Evolutionary conservation across 306 rosid genomes (phyloP), one percentile per base, ranked within the genome.

Genomic region (Coriaria nepalensis): DNA sequence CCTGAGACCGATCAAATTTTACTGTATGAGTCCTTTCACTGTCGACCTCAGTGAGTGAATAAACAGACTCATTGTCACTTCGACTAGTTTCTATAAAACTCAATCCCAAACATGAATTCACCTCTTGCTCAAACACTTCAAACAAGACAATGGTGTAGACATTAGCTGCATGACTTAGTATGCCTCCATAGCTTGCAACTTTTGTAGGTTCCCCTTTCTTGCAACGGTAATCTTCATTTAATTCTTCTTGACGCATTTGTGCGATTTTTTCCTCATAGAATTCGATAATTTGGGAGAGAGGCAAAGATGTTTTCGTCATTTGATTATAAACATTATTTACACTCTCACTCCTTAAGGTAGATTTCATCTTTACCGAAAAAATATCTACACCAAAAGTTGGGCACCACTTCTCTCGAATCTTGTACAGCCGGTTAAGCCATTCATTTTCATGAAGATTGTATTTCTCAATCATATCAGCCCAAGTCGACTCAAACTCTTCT

Each of bases 101-200:
- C 13, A 63, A 35, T 35, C 61, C 51, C 4, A 63, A 15, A 41
- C 47, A 47, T 51, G 13, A 63, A 9, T 33, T 63, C 68, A 9
- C 20, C 52, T 39, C 29, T 20, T 20, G 29, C 29, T 55, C 61
- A 29, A 63, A 63, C 7, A 45, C 32, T 0, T 20, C 9, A 8
- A 39, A 55, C 50, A 63, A 33, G 33, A 52, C 15, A 3, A 12
- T 6, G 2, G 68, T 55, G 14, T 55, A 63, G 5, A 13, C 29
- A 10, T 41, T 57, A 13, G 57, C 62, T 14, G 68, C 68, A 41
- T 55, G 61, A 39, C 42, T 63, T 37, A 7, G 49, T 41, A 49
- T 40, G 33, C 10, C 67, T 62, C 60, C 60, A 55, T 55, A 20
- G 29, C 29, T 20, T 20, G 29, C 29, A 20, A 20, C 29, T 20